Evolutionary conservation across 768 basidiomycete genomes (phyloP).

Genomic region (Amanita fuliginea): DNA sequence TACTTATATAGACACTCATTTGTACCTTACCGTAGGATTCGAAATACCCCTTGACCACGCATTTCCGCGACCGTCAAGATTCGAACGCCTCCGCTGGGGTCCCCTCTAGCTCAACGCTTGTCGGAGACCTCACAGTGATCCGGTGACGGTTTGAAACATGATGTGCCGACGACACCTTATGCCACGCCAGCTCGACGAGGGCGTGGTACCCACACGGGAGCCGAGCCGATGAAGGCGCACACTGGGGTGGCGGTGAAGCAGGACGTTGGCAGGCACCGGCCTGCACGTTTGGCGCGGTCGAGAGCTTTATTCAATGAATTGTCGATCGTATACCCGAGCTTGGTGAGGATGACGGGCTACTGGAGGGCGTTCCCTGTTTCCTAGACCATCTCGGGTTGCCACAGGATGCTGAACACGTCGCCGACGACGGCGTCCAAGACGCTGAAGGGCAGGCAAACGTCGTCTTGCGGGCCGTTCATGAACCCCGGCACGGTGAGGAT

Average conservation of each 20-base stretch:
- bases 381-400: constrained; percentile 99
- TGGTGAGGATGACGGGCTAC: constrained; percentile 95
- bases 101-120: no score
- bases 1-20: no score
- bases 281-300: constrained; percentile 88
- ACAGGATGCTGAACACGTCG: constrained; percentile 91
- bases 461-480: constrained; percentile 82
- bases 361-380: constrained; percentile 94
- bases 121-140: no score
- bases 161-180: no score
- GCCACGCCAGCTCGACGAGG: constrained; percentile 80
- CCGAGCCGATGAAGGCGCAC: constrained; percentile 98
- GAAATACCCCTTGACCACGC: no score
- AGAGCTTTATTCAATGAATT: constrained; percentile 99
- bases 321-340: constrained; percentile 95
- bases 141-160: no score
- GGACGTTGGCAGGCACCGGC: constrained; percentile 86
- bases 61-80: no score
- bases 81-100: no score
- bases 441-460: constrained; percentile 93
- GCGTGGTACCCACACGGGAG: constrained; percentile 92
- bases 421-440: constrained; percentile 93
- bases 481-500: constrained; percentile 94
- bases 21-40: no score
- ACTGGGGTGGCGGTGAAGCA: constrained; percentile 82